Evolutionary conservation across 345 rosid genomes (phyloP).

Genomic region (Linum tenue): DNA sequence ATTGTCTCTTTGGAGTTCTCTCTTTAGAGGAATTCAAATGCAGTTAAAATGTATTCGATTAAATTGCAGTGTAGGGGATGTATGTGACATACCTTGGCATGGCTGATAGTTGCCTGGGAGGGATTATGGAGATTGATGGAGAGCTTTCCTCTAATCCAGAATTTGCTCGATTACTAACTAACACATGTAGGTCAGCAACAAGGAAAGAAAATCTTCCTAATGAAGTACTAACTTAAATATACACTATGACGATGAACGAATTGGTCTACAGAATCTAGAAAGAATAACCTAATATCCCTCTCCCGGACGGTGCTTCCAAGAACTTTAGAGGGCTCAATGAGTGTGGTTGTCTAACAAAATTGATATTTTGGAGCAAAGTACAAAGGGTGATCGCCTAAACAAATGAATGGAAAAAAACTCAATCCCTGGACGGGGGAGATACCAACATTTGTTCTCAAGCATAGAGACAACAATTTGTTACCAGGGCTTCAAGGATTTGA

Average conservation of each 20-base stretch:
- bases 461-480: neutral
- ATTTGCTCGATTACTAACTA: neutral
- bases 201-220: neutral
- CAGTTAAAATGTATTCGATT: too few relatives aligned
- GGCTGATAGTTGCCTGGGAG: neutral
- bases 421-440: neutral
- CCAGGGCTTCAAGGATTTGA: neutral
- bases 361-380: neutral
- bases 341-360: neutral
- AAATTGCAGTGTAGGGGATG: neutral
- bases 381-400: neutral
- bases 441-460: neutral
- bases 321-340: neutral
- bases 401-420: neutral
- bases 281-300: neutral
- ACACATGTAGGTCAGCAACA: neutral
- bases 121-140: neutral
- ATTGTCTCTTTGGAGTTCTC: too few relatives aligned
- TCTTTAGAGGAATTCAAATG: too few relatives aligned
- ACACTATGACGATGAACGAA: neutral
- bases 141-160: neutral
- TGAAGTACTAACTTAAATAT: neutral
- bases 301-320: neutral
- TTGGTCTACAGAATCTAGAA: neutral
- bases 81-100: neutral